Percentiles rank a stretch among this genome's conserved stretches.
Conservation (phyloP, 495 filamentous ascomycete species). For the Tetracladium marchalianum region DNA sequence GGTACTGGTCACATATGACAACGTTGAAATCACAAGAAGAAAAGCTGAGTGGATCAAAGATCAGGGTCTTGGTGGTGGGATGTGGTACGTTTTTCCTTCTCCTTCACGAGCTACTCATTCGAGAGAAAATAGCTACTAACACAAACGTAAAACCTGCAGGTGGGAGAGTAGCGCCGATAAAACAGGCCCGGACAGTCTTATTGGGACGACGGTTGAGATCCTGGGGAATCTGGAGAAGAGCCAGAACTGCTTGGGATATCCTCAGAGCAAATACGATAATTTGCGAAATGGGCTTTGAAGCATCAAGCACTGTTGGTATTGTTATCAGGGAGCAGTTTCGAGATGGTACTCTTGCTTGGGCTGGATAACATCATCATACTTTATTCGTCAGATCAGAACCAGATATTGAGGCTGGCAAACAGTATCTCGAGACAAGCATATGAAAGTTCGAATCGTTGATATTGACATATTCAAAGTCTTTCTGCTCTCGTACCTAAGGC, state of each 20-base stretch:
- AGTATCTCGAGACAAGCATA: too few species aligned
- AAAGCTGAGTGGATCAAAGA: constrained; percentile 65
- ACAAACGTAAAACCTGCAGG: too few species aligned
- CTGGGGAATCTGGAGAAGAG: constrained; percentile 44
- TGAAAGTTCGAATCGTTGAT: too few species aligned
- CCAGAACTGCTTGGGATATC: constrained; percentile 62
- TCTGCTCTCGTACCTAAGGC: too few species aligned
- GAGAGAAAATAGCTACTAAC: too few species aligned
- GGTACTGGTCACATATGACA: constrained; percentile 76
- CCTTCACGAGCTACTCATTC: too few species aligned
- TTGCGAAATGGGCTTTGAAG: constrained; percentile 45
- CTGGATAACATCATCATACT: too few species aligned
- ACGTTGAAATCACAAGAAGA: constrained; percentile 45
- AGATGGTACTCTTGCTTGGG: not conserved
- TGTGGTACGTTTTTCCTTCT: constrained; percentile 47
- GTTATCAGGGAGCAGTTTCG: not conserved
- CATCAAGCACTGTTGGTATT: constrained; percentile 1
- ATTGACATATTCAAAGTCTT: too few species aligned
- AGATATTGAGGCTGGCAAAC: too few species aligned
- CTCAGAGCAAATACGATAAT: constrained; percentile 75
- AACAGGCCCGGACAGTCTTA: constrained; percentile 53
- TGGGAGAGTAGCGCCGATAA: constrained; percentile 89
- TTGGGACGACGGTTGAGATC: constrained; percentile 54
- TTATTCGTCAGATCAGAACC: too few species aligned
- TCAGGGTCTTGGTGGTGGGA: constrained; percentile 65